Conservation (phyloP, 2,329 filamentous ascomycete genomes). For the Neonectria sp. region DNA sequence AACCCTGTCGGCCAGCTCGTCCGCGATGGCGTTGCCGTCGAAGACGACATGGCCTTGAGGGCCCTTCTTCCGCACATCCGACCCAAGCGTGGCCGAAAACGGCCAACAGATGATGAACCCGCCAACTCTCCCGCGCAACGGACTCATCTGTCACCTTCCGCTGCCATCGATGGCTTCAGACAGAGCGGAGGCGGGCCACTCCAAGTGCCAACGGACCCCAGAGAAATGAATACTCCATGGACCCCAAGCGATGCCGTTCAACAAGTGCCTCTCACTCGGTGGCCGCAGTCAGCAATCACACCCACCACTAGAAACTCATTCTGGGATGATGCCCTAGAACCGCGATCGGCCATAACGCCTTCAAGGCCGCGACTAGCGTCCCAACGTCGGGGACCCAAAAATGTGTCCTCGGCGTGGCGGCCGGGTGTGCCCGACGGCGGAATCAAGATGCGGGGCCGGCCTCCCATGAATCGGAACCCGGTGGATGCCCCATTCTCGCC, state of each 20-base stretch:
- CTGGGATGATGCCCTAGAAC: constrained; percentile 73
- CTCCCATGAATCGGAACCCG: constrained; percentile 75
- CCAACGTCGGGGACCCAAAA: constrained; percentile 81
- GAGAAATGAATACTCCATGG: constrained; percentile 56
- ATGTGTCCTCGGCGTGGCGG: constrained; percentile 93
- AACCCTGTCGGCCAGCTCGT: constrained; percentile 75
- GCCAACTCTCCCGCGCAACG: constrained; percentile 69
- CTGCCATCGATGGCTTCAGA: constrained; percentile 57
- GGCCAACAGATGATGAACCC: constrained; percentile 73
- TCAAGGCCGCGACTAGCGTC: constrained; percentile 65
- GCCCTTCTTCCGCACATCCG: constrained; percentile 85
- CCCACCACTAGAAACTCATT: constrained; percentile 69
- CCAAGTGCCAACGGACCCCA: constrained; percentile 59
- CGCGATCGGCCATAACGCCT: constrained; percentile 81
- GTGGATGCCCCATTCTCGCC: constrained; percentile 65
- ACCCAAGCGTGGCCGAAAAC: constrained; percentile 74
- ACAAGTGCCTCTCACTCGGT: constrained; percentile 76
- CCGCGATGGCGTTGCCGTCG: constrained; percentile 85
- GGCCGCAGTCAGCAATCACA: constrained; percentile 85
- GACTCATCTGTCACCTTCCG: constrained; percentile 71
- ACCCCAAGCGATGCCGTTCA: constrained; percentile 51
- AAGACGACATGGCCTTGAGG: constrained; percentile 90
- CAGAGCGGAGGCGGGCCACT: constrained; percentile 61
- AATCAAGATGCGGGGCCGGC: constrained; percentile 84
- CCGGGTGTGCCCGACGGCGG: constrained; percentile 72